Evolutionary conservation across 106 monocot species (phyloP).

Genomic region (Hemerocallis citrina): DNA sequence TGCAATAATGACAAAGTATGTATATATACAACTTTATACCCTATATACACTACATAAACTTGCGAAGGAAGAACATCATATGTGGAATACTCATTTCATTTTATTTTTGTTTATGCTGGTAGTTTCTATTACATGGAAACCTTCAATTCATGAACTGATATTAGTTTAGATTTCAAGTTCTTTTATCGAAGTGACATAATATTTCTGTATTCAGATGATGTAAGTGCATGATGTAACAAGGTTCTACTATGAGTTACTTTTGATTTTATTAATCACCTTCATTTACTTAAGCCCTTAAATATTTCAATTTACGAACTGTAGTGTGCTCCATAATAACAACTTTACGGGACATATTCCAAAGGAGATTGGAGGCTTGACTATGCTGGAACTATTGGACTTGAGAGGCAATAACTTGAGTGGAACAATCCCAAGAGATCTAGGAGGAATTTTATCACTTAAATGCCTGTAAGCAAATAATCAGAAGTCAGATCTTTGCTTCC

Average conservation of each 20-base stretch:
- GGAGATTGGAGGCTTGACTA: constrained; percentile 44
- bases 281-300: neutral
- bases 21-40: no score
- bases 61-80: no score
- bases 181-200: no score
- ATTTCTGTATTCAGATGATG: no score
- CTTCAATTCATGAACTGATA: neutral
- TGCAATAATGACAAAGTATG: no score
- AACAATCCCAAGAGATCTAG: constrained; percentile 54
- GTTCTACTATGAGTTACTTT: neutral
- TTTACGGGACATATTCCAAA: constrained; percentile 58
- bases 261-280: neutral
- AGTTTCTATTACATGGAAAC: neutral
- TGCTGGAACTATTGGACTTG: constrained; percentile 63
- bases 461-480: constrained; percentile 39
- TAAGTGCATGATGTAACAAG: neutral
- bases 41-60: no score
- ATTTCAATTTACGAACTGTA: constrained; percentile 1
- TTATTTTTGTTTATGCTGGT: neutral
- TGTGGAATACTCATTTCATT: neutral
- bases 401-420: constrained; percentile 45
- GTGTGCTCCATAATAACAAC: constrained; percentile 31
- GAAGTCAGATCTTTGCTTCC: neutral
- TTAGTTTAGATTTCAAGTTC: no score
- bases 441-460: constrained; percentile 46